Evolutionary conservation across 202 grass and related monocot genomes (phyloP), one percentile per base, ranked within the genome.

Genomic region (Zizania palustris): DNA sequence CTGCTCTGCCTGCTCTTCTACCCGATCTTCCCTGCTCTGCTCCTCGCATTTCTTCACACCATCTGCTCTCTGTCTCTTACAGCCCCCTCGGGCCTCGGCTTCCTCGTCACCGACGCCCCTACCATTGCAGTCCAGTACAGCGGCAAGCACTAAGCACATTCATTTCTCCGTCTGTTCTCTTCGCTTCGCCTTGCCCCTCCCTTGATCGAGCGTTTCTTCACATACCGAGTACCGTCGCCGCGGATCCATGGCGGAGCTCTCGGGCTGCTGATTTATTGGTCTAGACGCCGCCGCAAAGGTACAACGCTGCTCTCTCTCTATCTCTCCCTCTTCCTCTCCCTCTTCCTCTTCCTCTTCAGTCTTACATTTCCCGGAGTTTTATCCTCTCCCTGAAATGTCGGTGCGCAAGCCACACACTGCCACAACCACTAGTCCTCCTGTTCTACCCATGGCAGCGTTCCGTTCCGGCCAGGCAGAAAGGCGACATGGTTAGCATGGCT

Each of bases 211-310:
- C n/a, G n/a, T 18, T n/a, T 7, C 51, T 4, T 55, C 51, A 55
- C 3, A 44, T 39, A 36, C 28, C 28, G 28, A 28, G 28, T 28
- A 28, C 50, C 7, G 6, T 35, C 57, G 72, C 60, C 8, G 86
- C 65, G 85, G 86, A 72, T 85, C 77, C 77, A 35, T 55, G 22
- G 0, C 81, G 5, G 36, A 28, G 65, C 18, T 16, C 70, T 67
- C 54, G 53, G 53, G 71, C 16, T 9, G 20, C 28, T 61, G 59
- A 60, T 14, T 45, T 48, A 37, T 38, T 34, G 4, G 0, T 56
- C 0, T 35, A 35, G 41, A 14, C 35, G 65, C 35, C 28, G 28
- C 28, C 59, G 55, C 45, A 60, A 70, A 88, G 82, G 86, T 88
- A 84, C 9, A 7, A 19, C 15, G 9, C 46, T 12, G 2, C 40